A percentile compares a stretch with the other conserved stretches of the same genome.
These are phyloP conservation scores for Microsporum canis DNA, from an alignment of 2,329 filamentous ascomycete genomes.

Conservation along the genomic window DNA sequence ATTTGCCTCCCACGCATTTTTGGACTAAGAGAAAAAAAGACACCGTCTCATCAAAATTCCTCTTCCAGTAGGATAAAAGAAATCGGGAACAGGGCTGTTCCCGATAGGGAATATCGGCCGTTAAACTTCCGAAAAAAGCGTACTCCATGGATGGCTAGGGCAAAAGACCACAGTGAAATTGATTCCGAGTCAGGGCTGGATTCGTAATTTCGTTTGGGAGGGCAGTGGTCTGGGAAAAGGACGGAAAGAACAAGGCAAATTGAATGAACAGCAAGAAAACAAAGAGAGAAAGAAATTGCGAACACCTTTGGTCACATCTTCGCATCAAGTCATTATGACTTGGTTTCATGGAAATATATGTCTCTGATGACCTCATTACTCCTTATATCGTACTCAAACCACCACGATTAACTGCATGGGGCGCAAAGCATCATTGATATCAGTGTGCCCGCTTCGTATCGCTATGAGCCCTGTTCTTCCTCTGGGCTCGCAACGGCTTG, in stretches of 20 bases:
- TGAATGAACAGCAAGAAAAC: background rate
- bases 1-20: constrained; percentile 4
- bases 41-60: background rate
- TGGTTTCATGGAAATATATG: background rate
- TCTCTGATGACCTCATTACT: background rate
- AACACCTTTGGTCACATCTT: background rate
- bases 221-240: background rate
- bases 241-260: background rate
- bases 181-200: background rate
- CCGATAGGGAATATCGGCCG: constrained; percentile 1
- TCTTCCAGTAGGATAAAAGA: constrained; percentile 4
- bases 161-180: background rate
- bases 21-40: constrained; percentile 6
- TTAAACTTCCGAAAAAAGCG: background rate
- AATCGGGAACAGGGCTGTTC: background rate
- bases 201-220: background rate
- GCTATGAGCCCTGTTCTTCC: constrained; percentile 2
- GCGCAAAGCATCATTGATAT: background rate
- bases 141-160: background rate
- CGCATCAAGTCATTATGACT: constrained; percentile 1
- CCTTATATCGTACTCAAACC: constrained; percentile 1
- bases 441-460: background rate
- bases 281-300: background rate
- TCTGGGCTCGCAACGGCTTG: background rate
- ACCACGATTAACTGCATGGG: background rate